Conservation (phyloP, 2,329 filamentous ascomycete genomes). For the Lasiodiplodia gonubiensis region DNA sequence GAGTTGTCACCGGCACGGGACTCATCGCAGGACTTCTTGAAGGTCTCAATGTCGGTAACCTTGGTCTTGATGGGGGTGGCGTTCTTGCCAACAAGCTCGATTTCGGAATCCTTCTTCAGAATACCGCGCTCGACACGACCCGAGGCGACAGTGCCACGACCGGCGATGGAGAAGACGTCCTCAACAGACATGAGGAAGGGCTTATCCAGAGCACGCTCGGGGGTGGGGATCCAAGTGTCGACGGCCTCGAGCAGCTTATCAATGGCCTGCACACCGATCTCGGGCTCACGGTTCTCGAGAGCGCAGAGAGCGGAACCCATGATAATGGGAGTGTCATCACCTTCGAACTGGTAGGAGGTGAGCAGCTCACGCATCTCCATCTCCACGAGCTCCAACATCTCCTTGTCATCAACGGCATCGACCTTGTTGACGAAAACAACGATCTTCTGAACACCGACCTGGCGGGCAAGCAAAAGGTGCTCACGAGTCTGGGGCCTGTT, state of each 20-base stretch:
- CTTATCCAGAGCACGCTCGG: conserved; percentile 92
- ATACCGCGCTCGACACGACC: conserved; percentile 96
- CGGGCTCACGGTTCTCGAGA: conserved; percentile 81
- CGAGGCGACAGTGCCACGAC: conserved; percentile 94
- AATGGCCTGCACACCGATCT: conserved; percentile 87
- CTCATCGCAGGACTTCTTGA: conserved; percentile 99
- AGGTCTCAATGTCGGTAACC: conserved; percentile 99
- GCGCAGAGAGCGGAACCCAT: conserved; percentile 97
- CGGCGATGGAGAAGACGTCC: conserved; percentile 64
- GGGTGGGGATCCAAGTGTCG: conserved; percentile 95
- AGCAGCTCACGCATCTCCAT: conserved; percentile 99
- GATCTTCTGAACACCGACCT: conserved; percentile 97
- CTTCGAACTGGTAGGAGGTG: conserved; percentile 91
- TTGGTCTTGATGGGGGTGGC: conserved; percentile 90
- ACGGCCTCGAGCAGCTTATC: conserved; percentile 90
- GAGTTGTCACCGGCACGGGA: conserved; percentile 98
- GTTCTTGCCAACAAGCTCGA: conserved; percentile 92
- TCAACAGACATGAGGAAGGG: conserved; percentile 99
- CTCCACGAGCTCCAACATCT: conserved; percentile 99
- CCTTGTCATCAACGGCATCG: conserved; percentile 93
- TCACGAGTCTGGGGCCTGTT: conserved; percentile 90
- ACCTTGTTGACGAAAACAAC: conserved; percentile 99
- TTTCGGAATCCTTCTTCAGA: conserved; percentile 91
- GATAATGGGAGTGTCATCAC: conserved; percentile 95
- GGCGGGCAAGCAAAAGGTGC: conserved; percentile 94